Evolutionary conservation across 2,329 filamentous ascomycete species (phyloP), one percentile per base, ranked within the genome.

Genomic region (Ascochyta lentis): DNA sequence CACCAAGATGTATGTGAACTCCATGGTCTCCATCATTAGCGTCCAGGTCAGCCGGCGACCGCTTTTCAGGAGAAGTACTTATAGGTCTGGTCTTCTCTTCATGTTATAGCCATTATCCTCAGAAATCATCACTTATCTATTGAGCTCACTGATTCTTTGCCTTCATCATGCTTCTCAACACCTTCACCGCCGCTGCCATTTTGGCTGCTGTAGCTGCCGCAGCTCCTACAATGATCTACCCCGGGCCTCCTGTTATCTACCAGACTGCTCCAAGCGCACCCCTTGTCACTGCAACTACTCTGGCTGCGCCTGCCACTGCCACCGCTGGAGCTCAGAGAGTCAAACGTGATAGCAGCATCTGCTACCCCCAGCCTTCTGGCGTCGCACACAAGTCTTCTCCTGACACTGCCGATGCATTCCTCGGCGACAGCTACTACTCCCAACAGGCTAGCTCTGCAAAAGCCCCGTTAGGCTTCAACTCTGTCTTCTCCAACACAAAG

Each of bases 231-330:
- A 5, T 40, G 5, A 51, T 34, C 15, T 51, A 51, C 12, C 34
- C 41, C 1, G 41, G 49, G 27, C 49, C 41, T n/a, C 41, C 49
- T 24, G 49, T 51, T 7, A 13, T 51, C 19, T 51, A 51, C 15
- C 49, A 51, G 10, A 40, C 34, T 12, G 49, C 34, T 9, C 35
- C 41, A 2, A 51, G 41, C 29, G 41, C 19, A 6, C 41, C 49
- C 16, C 26, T 51, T 23, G 19, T 51, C n/a, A 51, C 49, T 15
- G 26, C 41, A 16, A 51, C 41, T 2, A 51, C 49, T 33, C 34
- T 45, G 19, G 26, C 34, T 34, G 49, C 24, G 6, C 41, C 34
- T 16, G 41, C 34, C 7, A 16, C 26, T n/a, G 40, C 49, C 4
- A 45, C 41, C 6, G 49, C 49, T 26, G 34, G 34, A 19, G 26